Evolutionary conservation across 2,329 filamentous ascomycete species (phyloP).

Genomic region (Ceratocystis variospora): DNA sequence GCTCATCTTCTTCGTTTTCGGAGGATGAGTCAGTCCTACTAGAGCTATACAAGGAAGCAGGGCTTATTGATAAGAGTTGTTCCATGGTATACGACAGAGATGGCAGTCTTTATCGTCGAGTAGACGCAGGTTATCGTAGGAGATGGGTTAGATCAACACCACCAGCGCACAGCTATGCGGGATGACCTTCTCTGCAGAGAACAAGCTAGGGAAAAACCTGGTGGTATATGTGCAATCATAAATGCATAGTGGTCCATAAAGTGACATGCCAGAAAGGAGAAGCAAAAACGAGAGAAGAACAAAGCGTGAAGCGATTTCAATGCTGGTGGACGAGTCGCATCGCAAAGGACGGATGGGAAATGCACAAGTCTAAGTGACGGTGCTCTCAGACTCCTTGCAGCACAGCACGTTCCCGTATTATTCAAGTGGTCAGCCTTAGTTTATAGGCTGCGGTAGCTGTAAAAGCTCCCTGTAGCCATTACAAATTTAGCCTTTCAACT

Average conservation of each 20-base stretch:
- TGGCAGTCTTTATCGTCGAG: background rate
- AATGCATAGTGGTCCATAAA: background rate
- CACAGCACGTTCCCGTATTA: background rate
- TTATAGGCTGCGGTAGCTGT: background rate
- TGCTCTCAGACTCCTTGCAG: background rate
- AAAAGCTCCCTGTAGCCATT: background rate
- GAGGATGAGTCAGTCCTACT: slow-evolving; percentile 20
- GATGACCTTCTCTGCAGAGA: background rate
- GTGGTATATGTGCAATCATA: background rate
- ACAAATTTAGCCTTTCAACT: background rate
- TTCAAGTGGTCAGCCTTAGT: background rate
- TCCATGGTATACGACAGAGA: slow-evolving; percentile 1
- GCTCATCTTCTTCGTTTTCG: slow-evolving; percentile 35
- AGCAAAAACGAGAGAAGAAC: background rate
- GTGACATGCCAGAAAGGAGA: background rate
- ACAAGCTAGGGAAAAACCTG: background rate
- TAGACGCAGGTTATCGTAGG: background rate
- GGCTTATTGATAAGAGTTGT: background rate
- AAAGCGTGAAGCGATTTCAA: background rate
- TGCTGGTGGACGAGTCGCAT: background rate
- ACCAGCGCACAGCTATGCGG: background rate
- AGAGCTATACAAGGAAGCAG: background rate
- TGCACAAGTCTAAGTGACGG: background rate
- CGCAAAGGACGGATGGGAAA: background rate
- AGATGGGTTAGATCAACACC: background rate